Evolutionary conservation across 1,284 basidiomycete species (phyloP), one percentile per base, ranked within the genome.

Genomic region (Sanghuangporus baumii): DNA sequence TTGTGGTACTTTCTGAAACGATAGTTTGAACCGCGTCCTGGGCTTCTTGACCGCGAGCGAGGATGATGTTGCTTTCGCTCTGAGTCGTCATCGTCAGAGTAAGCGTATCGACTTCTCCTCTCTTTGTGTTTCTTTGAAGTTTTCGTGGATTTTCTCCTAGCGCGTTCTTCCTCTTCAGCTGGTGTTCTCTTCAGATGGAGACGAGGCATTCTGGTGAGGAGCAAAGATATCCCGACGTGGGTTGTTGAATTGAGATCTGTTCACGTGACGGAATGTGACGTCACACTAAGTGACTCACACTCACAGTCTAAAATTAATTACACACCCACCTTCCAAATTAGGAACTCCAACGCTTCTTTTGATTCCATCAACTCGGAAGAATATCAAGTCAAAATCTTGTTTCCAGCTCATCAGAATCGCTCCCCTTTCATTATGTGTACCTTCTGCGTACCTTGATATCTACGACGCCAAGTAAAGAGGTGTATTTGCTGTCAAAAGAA

Each of bases 171-270:
- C 69, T 87, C 81, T 71, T 91, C 88, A 61, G 83, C 82, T 2
- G 83, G 82, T 0, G 89, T 90, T 36, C 81, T 82, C 71, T 91
- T 91, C 38, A 91, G 76, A 60, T 79, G 81, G n/a, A 90, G 76
- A 71, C 85, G 88, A 48, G 81, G 77, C 84, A 85, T 85, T n/a
- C 43, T n/a, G 43, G 43, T 46, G 4, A 12, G 5, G n/a, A 18
- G 7, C 6, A 23, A 23, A 2, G 23, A 23, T 23, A 12, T 6
- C 43, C 16, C 8, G 43, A n/a, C 16, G 14, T 7, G 12, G 16
- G 9, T 46, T n/a, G n/a, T n/a, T n/a, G 20, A n/a, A n/a, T 18
- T 6, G 43, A n/a, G 0, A 31, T 31, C 26, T 4, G 26, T 4
- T 0, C 26, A 31, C 26, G 5, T 31, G 26, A 31, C 26, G 5